Evolutionary conservation across 345 rosid genomes (phyloP).

Genomic region (Linum tenue): DNA sequence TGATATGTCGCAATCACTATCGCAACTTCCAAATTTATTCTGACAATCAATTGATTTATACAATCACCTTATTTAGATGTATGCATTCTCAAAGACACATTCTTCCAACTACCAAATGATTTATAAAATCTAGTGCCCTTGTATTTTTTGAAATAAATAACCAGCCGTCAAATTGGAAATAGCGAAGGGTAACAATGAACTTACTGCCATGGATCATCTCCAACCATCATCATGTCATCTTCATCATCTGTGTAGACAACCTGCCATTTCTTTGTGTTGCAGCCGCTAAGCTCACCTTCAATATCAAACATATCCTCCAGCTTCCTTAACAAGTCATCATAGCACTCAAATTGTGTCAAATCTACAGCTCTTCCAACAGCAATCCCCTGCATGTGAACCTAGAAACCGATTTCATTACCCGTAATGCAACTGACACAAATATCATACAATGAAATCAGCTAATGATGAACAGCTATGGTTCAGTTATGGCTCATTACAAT

Average conservation of each 20-base stretch:
- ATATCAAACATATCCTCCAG: constrained; percentile 94
- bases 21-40: no score
- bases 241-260: constrained; percentile 95
- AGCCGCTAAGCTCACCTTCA: constrained; percentile 67
- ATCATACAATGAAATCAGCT: not conserved
- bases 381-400: constrained; percentile 99
- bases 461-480: not conserved
- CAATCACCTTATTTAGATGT: no score
- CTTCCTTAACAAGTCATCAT: constrained; percentile 67
- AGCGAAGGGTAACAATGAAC: constrained; percentile 24
- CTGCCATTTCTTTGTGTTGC: constrained; percentile 64
- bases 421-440: not conserved
- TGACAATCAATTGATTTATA: no score
- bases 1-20: no score
- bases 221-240: constrained; percentile 99
- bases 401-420: constrained; percentile 8
- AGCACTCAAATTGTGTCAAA: constrained; percentile 58
- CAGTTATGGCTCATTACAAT: no score
- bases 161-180: no score
- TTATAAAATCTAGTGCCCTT: no score
- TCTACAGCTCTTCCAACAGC: constrained; percentile 98
- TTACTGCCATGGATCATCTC: constrained; percentile 99
- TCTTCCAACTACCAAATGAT: no score
- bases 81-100: no score
- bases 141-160: no score